phyloP scores from a whole-genome alignment of 495 filamentous ascomycete genomes.

The Pyrenula aspistea region DNA sequence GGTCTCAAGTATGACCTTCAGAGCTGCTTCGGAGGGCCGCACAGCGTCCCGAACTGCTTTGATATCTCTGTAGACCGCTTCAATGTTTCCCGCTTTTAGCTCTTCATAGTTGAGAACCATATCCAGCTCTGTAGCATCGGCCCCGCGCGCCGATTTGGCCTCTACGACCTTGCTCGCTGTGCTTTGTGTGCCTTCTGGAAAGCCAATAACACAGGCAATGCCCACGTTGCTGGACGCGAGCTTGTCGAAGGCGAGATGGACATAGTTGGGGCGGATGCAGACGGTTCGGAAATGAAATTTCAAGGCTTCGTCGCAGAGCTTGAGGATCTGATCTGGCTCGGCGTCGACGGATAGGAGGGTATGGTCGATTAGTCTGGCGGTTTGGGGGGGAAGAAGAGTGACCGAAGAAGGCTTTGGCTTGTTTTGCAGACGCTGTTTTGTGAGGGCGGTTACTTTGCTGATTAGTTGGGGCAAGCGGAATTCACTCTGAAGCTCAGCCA shows the following conservation, averaged over 20 bases:
- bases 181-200: slow-evolving; percentile 50
- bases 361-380: slow-evolving; percentile 46
- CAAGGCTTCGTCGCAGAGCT: slow-evolving; percentile 50
- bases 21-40: slow-evolving; percentile 29
- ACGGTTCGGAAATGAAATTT: slow-evolving; percentile 47
- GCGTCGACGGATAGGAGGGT: slow-evolving; percentile 48
- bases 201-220: slow-evolving; percentile 55
- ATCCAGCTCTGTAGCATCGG: slow-evolving; percentile 53
- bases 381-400: background rate
- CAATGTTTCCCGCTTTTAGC: slow-evolving; percentile 37
- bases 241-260: slow-evolving; percentile 37
- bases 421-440: background rate
- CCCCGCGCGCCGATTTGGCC: slow-evolving; percentile 38
- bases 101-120: slow-evolving; percentile 52
- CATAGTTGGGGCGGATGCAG: slow-evolving; percentile 43
- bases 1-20: slow-evolving; percentile 62
- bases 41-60: slow-evolving; percentile 36
- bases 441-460: background rate
- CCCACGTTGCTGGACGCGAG: slow-evolving; percentile 35
- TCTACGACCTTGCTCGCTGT: slow-evolving; percentile 41
- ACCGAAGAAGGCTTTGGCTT: background rate
- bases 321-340: slow-evolving; percentile 40
- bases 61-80: slow-evolving; percentile 44
- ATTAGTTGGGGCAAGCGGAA: background rate
- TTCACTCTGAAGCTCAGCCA: too few species aligned